Conservation (phyloP, 1,284 basidiomycete species). For the Hymenochaete sp. region DNA sequence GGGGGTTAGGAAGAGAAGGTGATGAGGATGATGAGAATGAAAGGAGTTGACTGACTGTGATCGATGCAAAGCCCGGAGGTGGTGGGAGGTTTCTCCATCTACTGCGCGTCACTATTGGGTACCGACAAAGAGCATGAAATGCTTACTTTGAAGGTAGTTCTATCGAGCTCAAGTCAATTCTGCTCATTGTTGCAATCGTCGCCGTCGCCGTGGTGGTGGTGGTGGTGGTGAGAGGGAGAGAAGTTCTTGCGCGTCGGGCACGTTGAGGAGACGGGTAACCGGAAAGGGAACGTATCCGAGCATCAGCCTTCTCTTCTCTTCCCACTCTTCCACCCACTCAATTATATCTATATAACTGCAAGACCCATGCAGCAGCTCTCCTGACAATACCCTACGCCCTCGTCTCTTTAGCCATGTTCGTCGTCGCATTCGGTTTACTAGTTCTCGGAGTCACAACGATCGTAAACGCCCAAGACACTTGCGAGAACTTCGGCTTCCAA, state of each 20-base stretch:
- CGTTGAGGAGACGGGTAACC: too few species aligned
- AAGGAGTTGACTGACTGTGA: conserved; percentile 11
- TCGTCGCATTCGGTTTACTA: not conserved
- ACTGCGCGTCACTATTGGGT: not conserved
- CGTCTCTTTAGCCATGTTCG: not conserved
- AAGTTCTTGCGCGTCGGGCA: too few species aligned
- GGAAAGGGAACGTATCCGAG: too few species aligned
- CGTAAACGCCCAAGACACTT: conserved; percentile 26
- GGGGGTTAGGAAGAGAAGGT: not conserved
- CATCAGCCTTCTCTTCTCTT: too few species aligned
- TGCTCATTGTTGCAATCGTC: too few species aligned
- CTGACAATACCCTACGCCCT: too few species aligned
- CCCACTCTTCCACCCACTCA: too few species aligned
- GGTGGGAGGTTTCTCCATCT: conserved; percentile 56
- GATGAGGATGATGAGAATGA: not conserved
- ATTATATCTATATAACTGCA: too few species aligned
- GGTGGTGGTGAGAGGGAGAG: too few species aligned
- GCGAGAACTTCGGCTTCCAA: conserved; percentile 60
- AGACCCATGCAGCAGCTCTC: too few species aligned
- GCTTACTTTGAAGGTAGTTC: conserved; percentile 30
- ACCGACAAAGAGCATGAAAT: not conserved
- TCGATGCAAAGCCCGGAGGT: conserved; percentile 49
- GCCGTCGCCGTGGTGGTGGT: too few species aligned
- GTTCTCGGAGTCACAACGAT: not conserved
- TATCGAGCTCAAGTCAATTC: conserved; percentile 31